Evolutionary conservation across 495 filamentous ascomycete species (phyloP).

Genomic region (Neurospora sp.): DNA sequence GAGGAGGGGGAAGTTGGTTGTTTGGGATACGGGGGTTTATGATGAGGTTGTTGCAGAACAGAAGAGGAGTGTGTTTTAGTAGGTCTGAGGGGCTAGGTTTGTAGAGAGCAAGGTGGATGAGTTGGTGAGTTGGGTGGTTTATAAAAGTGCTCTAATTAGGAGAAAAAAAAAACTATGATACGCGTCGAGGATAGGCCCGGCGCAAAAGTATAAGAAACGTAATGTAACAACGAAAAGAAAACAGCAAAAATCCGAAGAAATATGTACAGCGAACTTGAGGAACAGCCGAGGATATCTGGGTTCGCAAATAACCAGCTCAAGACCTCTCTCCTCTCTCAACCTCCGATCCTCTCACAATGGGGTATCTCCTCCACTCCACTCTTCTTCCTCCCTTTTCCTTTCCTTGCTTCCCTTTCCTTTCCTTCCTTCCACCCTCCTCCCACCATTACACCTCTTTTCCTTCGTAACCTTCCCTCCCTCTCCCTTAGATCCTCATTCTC

Average conservation of each 20-base stretch:
- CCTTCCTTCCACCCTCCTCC: not conserved
- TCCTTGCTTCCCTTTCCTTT: not conserved
- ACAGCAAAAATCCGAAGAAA: not conserved
- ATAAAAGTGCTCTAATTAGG: not conserved
- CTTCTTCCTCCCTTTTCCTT: no score
- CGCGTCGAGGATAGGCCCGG: not conserved
- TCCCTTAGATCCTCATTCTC: no score
- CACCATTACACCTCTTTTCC: no score
- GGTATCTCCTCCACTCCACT: not conserved
- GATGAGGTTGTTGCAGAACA: not conserved
- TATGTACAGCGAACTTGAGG: not conserved
- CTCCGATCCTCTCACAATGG: not conserved
- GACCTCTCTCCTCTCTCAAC: not conserved
- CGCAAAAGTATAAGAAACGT: not conserved
- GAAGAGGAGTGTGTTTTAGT: not conserved
- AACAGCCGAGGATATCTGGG: not conserved
- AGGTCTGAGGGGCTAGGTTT: not conserved
- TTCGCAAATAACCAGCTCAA: not conserved
- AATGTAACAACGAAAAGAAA: not conserved
- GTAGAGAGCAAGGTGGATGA: not conserved
- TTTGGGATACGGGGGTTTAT: slow-evolving; percentile 50
- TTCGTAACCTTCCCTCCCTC: no score
- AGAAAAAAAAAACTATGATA: not conserved
- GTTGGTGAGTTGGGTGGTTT: not conserved
- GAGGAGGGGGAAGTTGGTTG: slow-evolving; percentile 73